A percentile compares a stretch with the other conserved stretches of the same genome.
Conservation (phyloP, 2,329 filamentous ascomycete species). For the Penicillium oxalicum region DNA sequence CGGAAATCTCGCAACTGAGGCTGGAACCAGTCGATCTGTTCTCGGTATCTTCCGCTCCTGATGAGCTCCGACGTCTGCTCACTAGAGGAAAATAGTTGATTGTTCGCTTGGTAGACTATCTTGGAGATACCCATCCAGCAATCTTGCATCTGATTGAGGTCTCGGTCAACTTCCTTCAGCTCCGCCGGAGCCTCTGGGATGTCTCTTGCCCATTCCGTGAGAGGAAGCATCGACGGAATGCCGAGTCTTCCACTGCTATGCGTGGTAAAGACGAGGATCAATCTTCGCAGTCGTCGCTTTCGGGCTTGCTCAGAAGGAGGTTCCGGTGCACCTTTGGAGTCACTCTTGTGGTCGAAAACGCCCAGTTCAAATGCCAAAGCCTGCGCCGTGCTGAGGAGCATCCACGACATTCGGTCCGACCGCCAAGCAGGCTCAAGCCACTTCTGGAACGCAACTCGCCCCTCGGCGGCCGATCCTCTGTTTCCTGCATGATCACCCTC, state of each 20-base stretch:
- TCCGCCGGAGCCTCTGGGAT: slow-evolving; percentile 29
- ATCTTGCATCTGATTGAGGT: slow-evolving; percentile 60
- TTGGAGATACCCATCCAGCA: slow-evolving; percentile 93
- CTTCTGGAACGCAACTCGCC: slow-evolving; percentile 74
- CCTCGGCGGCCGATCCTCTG: slow-evolving; percentile 61
- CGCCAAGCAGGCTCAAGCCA: slow-evolving; percentile 97
- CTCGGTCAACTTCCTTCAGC: slow-evolving; percentile 26
- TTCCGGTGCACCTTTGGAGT: slow-evolving; percentile 54
- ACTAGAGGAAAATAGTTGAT: slow-evolving; percentile 78
- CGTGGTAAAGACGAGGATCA: slow-evolving; percentile 85
- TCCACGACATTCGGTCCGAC: slow-evolving; percentile 95
- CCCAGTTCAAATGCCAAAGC: slow-evolving; percentile 88
- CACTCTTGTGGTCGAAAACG: slow-evolving; percentile 86
- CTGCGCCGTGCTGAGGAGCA: slow-evolving; percentile 86
- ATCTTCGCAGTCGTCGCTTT: slow-evolving; percentile 73
- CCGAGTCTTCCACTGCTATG: slow-evolving; percentile 90
- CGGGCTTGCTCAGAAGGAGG: slow-evolving; percentile 60
- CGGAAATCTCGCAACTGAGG: slow-evolving; percentile 74
- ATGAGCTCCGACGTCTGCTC: slow-evolving; percentile 86
- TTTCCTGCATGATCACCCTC: slow-evolving; percentile 38
- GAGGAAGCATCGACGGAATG: slow-evolving; percentile 86
- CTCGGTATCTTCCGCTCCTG: slow-evolving; percentile 75
- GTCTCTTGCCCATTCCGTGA: slow-evolving; percentile 39
- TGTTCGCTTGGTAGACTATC: slow-evolving; percentile 85
- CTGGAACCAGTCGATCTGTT: slow-evolving; percentile 72